Evolutionary conservation across 352 stramenopile genomes (phyloP), one percentile per base, ranked within the genome.

Genomic region (Pythium scleroteichum): DNA sequence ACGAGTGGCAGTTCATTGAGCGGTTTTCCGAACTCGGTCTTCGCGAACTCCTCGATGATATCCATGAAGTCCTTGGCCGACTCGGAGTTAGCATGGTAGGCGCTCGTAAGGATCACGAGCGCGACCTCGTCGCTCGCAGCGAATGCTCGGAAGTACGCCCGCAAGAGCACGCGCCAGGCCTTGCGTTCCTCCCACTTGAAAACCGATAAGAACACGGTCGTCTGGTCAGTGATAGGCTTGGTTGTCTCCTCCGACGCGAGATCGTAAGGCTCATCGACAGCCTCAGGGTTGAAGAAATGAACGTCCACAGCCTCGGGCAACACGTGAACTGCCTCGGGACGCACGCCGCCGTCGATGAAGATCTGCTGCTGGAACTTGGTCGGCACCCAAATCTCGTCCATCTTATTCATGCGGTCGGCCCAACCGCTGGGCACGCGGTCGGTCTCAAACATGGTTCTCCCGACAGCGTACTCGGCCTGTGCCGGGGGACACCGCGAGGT

Each of bases 141-240:
- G 51, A 97, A 98, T 2, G 76, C 74, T 22, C 82, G 56, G 22
- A 95, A 93, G 51, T 96, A 98, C 16, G 82, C 88, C 19, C 68
- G 77, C 0, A 98, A 58, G 41, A 98, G 68, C 44, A 97, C 70
- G 41, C 88, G 84, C 83, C 88, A 97, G 17, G 79, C 93, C 53
- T 98, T 98, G 46, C 93, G 76, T 41, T 92, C 74, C 60, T 98
- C 94, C 85, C 90, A 98, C 69, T 98, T 98, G 73, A 98, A 98
- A 51, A 98, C 79, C 19, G 87, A 96, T 22, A 98, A 69, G 42
- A 95, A 98, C n/a, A 95, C 78, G 0, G 75, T 88, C 8, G 85
- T 92, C 22, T 68, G 47, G 10, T 69, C 53, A 2, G 66, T 82
- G 46, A 90, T 42, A 4, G 63, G 54, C 20, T 64, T 57, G 2